phyloP scores from a whole-genome alignment of 345 rosid species.

The Euphorbia peplus region DNA sequence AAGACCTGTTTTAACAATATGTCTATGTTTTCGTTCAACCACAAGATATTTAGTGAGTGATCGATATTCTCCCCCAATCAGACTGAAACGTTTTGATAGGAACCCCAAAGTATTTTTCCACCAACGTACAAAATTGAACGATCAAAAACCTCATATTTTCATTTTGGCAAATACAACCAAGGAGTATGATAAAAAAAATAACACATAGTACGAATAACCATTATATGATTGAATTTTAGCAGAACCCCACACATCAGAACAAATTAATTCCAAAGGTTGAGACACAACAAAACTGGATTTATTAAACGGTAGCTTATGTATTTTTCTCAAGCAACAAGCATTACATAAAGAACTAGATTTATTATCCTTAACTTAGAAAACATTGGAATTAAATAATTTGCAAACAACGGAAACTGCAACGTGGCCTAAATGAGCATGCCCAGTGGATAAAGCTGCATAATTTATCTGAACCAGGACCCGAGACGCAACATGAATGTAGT shows the following conservation, averaged over 20 bases:
- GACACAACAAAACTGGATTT: not conserved
- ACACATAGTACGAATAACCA: not conserved
- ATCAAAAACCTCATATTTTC: not conserved
- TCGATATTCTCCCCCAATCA: not conserved
- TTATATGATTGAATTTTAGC: not conserved
- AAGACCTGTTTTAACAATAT: no score
- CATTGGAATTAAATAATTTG: not conserved
- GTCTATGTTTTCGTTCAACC: no score
- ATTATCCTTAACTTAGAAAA: no score
- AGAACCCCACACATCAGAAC: not conserved
- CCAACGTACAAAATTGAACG: not conserved
- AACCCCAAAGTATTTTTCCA: not conserved
- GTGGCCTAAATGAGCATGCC: not conserved
- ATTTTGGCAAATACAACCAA: not conserved
- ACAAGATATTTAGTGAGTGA: not conserved
- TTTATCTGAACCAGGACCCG: not conserved
- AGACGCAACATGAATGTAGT: no score
- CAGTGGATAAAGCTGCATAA: not conserved
- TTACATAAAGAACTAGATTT: not conserved
- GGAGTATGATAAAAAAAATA: not conserved
- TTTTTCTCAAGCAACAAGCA: not conserved
- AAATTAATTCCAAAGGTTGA: not conserved
- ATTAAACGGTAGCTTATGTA: not conserved
- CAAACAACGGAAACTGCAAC: not conserved
- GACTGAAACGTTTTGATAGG: not conserved